Percentiles rank a stretch among this genome's conserved stretches.
phyloP scores from a whole-genome alignment of 768 basidiomycete genomes.

The Collybia mongolica region DNA sequence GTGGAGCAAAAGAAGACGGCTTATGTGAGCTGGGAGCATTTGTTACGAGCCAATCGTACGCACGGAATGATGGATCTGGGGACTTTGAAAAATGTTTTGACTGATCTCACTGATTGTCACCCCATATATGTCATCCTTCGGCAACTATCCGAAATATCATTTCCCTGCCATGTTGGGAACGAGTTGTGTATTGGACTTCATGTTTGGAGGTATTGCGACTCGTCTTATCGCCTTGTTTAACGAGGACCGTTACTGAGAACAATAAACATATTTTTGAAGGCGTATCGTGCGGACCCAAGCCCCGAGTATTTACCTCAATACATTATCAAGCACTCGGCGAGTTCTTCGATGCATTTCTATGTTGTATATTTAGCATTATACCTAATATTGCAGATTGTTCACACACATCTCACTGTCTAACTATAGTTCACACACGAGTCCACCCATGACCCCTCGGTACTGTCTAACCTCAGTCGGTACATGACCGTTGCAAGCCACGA shows the following conservation, averaged over 20 bases:
- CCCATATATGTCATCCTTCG: too few species aligned
- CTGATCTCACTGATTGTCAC: slow-evolving; percentile 7
- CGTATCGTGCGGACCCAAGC: too few species aligned
- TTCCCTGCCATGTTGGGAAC: too few species aligned
- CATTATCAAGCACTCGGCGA: too few species aligned
- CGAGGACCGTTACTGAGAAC: too few species aligned
- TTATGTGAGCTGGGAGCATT: slow-evolving; percentile 67
- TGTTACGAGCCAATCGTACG: slow-evolving; percentile 69
- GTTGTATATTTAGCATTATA: neutral
- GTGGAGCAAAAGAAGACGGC: slow-evolving; percentile 48
- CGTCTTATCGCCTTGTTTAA: neutral
- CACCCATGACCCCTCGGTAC: neutral
- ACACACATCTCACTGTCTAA: neutral
- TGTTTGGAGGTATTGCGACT: too few species aligned
- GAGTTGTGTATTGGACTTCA: too few species aligned
- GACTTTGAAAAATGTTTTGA: slow-evolving; percentile 67
- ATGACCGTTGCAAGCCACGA: too few species aligned
- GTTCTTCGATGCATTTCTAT: neutral
- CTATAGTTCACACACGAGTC: neutral
- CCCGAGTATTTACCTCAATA: too few species aligned
- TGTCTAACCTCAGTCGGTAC: too few species aligned
- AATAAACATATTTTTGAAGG: too few species aligned
- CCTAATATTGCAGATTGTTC: neutral
- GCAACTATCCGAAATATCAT: too few species aligned
- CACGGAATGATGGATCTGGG: slow-evolving; percentile 64